Conservation (phyloP, 768 basidiomycete genomes). For the Leccinum olivaceopallidum region DNA sequence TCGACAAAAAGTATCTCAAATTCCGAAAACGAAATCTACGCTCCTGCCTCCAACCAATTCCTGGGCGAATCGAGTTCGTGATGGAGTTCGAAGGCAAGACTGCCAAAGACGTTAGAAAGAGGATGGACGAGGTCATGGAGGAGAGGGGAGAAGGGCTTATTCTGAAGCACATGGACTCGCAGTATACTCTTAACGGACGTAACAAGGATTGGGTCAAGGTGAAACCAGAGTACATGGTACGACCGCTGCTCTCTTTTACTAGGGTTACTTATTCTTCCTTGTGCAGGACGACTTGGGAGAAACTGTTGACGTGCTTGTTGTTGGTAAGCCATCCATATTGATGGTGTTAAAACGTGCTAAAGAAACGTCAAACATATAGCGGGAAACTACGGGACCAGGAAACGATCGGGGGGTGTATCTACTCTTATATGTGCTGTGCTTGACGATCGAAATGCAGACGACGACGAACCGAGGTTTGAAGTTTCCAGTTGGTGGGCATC, state of each 20-base stretch:
- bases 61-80: constrained; percentile 81
- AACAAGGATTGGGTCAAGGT: constrained; percentile 96
- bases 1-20: constrained; percentile 68
- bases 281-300: constrained; percentile 86
- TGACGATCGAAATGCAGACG: constrained; percentile 61
- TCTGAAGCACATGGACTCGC: constrained; percentile 79
- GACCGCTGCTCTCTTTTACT: constrained; percentile 5
- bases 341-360: not conserved
- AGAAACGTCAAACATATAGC: constrained; percentile 40
- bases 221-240: constrained; percentile 85
- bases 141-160: constrained; percentile 90
- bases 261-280: constrained; percentile 1
- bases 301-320: constrained; percentile 88
- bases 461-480: constrained; percentile 61
- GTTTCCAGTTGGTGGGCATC: not conserved
- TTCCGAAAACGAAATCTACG: constrained; percentile 80
- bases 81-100: constrained; percentile 72
- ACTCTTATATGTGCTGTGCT: constrained; percentile 87
- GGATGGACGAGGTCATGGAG: constrained; percentile 84
- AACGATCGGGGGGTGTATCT: constrained; percentile 85
- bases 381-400: constrained; percentile 86
- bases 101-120: constrained; percentile 75
- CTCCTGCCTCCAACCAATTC: constrained; percentile 63
- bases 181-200: constrained; percentile 85
- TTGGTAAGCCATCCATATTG: constrained; percentile 52